Percentiles rank a stretch among this genome's conserved stretches.
These are phyloP conservation scores for Emergomyces orientalis DNA, from an alignment of 2,329 filamentous ascomycete genomes.

Conservation along the genomic window DNA sequence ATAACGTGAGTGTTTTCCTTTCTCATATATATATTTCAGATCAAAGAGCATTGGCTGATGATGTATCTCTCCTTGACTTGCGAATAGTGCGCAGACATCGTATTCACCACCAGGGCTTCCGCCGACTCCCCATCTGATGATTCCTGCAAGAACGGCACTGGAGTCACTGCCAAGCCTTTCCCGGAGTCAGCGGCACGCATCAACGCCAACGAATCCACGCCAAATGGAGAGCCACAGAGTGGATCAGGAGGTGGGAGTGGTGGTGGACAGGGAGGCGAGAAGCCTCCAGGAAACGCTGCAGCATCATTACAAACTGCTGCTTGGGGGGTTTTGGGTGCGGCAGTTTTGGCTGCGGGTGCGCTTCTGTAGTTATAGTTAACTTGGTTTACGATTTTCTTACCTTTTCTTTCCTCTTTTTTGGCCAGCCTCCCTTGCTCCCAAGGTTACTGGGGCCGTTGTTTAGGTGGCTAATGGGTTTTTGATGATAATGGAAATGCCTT, in stretches of 20 bases:
- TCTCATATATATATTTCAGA: neutral
- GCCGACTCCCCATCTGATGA: slow-evolving; percentile 35
- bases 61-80: slow-evolving; percentile 4
- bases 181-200: slow-evolving; percentile 27
- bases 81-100: slow-evolving; percentile 61
- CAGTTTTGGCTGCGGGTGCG: slow-evolving; percentile 26
- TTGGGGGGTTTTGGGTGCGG: slow-evolving; percentile 31
- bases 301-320: slow-evolving; percentile 27
- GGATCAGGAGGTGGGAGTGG: slow-evolving; percentile 10
- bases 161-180: slow-evolving; percentile 42
- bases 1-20: slow-evolving; percentile 44
- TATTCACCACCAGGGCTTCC: slow-evolving; percentile 48
- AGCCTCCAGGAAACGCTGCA: slow-evolving; percentile 18
- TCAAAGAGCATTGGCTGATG: neutral
- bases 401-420: neutral
- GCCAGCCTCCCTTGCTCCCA: neutral
- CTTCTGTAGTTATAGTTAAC: slow-evolving; percentile 17
- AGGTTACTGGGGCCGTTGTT: neutral
- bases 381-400: neutral
- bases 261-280: slow-evolving; percentile 5
- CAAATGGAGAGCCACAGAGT: slow-evolving; percentile 26
- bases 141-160: slow-evolving; percentile 51
- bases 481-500: neutral
- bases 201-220: slow-evolving; percentile 39
- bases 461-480: neutral